These are phyloP conservation scores for Neofusicoccum cordaticola DNA, from an alignment of 2,329 filamentous ascomycete species.

Conservation along the genomic window DNA sequence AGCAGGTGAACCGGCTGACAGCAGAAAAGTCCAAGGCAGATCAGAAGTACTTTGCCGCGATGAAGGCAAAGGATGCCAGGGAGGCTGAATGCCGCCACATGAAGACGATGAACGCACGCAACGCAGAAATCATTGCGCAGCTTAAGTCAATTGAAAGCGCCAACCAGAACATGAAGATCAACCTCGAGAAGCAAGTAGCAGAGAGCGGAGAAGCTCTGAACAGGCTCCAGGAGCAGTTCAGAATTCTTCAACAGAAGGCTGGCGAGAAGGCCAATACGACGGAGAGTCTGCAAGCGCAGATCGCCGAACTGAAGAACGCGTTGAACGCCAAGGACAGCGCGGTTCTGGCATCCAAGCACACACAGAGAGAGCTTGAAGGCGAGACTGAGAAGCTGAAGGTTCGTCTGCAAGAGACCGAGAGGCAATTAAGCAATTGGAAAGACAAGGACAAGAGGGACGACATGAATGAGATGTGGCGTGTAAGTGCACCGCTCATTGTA, in stretches of 20 bases:
- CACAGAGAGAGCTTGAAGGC: constrained; percentile 59
- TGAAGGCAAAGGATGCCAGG: constrained; percentile 87
- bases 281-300: constrained; percentile 72
- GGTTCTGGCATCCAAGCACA: constrained; percentile 60
- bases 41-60: constrained; percentile 94
- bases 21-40: constrained; percentile 96
- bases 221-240: constrained; percentile 68
- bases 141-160: constrained; percentile 86
- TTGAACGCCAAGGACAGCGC: constrained; percentile 74
- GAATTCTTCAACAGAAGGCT: constrained; percentile 68
- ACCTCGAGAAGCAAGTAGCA: constrained; percentile 85
- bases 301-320: constrained; percentile 70
- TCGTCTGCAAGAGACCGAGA: constrained; percentile 72
- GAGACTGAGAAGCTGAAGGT: constrained; percentile 79
- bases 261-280: constrained; percentile 67
- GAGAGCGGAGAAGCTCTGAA: constrained; percentile 78
- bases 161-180: constrained; percentile 71
- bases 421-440: constrained; percentile 84
- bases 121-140: constrained; percentile 87
- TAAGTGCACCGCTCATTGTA: constrained; percentile 40
- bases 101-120: constrained; percentile 80
- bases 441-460: constrained; percentile 51
- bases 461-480: constrained; percentile 37
- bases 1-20: constrained; percentile 68
- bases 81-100: constrained; percentile 76